Evolutionary conservation across 257 asterid species (phyloP), one percentile per base, ranked within the genome.

Genomic region (Henckelia pumila): DNA sequence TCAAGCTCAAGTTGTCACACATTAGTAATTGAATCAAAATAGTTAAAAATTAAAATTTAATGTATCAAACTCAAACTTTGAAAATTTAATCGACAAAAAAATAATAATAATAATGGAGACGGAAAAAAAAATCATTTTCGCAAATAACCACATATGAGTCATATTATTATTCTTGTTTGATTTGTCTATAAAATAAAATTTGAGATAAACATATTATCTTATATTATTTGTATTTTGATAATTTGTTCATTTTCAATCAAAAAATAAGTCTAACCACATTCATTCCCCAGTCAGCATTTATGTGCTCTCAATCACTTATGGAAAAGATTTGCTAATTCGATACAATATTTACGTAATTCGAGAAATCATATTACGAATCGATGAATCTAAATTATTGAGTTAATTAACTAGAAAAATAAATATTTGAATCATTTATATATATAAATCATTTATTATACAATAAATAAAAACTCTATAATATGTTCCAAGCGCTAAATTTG

Each of bases 401-500:
- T 47, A 40, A 47, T 47, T 13, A 64, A 66, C 4, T 20, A 63
- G 32, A 68, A 29, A 49, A 56, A 44, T 44, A 30, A 7, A 3
- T 13, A 37, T 44, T 14, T 16, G 2, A 47, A 16, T 47, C n/a
- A 47, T 47, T 14, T 30, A 6, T 47, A 47, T 30, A 6, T 14
- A 47, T 3, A 47, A 47, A 16, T 16, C 0, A 47, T 47, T 47
- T 16, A 17, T 47, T 0, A 16, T 1, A 47, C 53, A 47, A 47
- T 47, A 30, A 30, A 30, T 2, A 40, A 47, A 16, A 47, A 9
- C 14, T 30, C 59, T 16, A 71, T 71, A 55, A 30, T 53, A 32
- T 9, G 52, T 56, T 61, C 40, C 75, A 35, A 30, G 66, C 63
- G 69, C 69, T 7, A 37, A 73, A 79, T 77, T 79, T 79, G 86